Conservation (phyloP, 345 rosid species). For the Rubroshorea leprosula region DNA sequence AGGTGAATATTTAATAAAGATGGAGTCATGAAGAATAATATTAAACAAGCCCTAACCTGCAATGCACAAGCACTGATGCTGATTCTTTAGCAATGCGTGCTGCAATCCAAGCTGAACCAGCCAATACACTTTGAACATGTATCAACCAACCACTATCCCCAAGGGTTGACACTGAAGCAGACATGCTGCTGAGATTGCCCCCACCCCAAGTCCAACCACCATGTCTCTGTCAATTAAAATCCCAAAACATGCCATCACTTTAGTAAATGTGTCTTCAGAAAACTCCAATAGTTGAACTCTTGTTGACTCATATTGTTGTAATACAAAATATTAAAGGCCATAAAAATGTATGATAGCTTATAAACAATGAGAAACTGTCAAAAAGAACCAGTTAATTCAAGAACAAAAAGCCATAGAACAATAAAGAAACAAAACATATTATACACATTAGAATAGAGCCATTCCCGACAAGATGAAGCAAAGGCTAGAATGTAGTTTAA, state of each 20-base stretch:
- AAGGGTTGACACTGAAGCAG: constrained; percentile 95
- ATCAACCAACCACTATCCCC: constrained; percentile 98
- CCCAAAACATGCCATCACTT: background rate
- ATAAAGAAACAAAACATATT: no score
- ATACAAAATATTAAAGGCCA: background rate
- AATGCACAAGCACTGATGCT: constrained; percentile 95
- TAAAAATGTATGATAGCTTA: background rate
- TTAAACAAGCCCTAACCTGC: constrained; percentile 57
- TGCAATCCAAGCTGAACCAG: constrained; percentile 99
- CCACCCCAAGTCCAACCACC: constrained; percentile 99
- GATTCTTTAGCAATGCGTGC: constrained; percentile 89
- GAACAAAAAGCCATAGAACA: background rate
- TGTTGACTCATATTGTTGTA: background rate
- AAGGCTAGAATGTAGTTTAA: background rate
- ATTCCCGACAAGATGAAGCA: background rate
- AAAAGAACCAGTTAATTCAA: background rate
- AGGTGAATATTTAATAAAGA: background rate
- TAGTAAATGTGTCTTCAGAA: background rate
- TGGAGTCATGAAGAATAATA: constrained; percentile 1
- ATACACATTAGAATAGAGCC: background rate
- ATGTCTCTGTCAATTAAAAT: constrained; percentile 63
- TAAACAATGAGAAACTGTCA: background rate
- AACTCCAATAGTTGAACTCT: background rate
- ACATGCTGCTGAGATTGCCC: constrained; percentile 98
- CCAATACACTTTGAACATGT: constrained; percentile 91